Conservation (phyloP, 2,329 filamentous ascomycete genomes). For the Penicillium polonicum region DNA sequence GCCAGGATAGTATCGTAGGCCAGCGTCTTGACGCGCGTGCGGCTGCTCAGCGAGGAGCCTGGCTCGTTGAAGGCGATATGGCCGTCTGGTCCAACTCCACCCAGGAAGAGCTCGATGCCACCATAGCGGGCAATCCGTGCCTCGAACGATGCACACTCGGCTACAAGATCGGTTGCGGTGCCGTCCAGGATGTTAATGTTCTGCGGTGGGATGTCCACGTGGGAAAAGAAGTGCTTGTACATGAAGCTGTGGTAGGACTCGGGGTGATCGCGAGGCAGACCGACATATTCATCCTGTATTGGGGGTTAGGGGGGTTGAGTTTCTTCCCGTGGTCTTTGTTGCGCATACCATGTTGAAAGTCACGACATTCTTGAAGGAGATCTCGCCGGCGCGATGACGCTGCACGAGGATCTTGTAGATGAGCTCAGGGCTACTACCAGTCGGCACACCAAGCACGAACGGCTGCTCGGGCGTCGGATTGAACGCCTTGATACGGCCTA, state of each 20-base stretch:
- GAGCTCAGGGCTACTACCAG: constrained; percentile 74
- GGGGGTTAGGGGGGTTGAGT: constrained; percentile 10
- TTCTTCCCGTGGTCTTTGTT: neutral
- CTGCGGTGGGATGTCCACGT: constrained; percentile 74
- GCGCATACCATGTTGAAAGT: constrained; percentile 81
- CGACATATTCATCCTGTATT: constrained; percentile 77
- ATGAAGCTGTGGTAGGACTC: constrained; percentile 90
- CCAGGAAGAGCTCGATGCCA: constrained; percentile 82
- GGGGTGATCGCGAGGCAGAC: constrained; percentile 75
- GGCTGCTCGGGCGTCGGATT: constrained; percentile 68
- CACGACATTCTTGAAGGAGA: constrained; percentile 84
- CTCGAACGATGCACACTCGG: constrained; percentile 78
- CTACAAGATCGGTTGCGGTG: constrained; percentile 71
- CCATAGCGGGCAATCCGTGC: constrained; percentile 70
- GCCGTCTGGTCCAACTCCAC: constrained; percentile 80
- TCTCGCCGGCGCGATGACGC: constrained; percentile 49
- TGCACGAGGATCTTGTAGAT: constrained; percentile 74
- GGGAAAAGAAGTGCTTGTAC: constrained; percentile 90
- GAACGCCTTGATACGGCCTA: constrained; percentile 75
- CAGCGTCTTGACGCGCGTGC: constrained; percentile 81
- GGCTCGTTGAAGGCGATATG: constrained; percentile 92
- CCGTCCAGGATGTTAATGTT: constrained; percentile 85
- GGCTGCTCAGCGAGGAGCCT: constrained; percentile 71
- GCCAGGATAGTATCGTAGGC: constrained; percentile 84
- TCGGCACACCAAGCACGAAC: constrained; percentile 80